Evolutionary conservation across 192 early-diverging fungal genomes (phyloP), one percentile per base, ranked within the genome.

Genomic region (Linnemannia elongata): DNA sequence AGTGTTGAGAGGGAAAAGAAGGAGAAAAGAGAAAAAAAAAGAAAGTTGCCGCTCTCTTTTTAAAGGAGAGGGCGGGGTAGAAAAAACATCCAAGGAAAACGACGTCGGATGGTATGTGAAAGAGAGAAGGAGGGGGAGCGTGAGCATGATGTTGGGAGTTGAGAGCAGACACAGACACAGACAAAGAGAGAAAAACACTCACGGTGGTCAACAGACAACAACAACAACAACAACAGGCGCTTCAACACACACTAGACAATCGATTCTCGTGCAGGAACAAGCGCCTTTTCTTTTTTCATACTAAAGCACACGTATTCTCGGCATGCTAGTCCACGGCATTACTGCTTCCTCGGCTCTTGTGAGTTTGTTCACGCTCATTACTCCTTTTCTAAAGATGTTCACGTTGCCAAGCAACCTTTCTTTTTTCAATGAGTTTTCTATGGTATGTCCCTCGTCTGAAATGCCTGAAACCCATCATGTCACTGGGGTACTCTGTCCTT

Each of bases 1-100:
- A 75, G 17, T 36, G 44, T 41, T 54, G 70, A 36, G 4, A 24
- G 45, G 24, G 39, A 60, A 39, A 70, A 27, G 41, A 54, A 36
- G 60, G 9, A 80, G 20, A 80, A 68, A 69, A 30, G 4, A 45
- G 60, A 41, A 35, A 68, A 44, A n/a, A 66, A 70, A 72, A 72
- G 39, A 42, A 66, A 66, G 60, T 66, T 66, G 60, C 60, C 60
- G 60, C 60, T 66, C 27, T 30, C 49, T 22, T 66, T 33, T 66
- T 66, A 30, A 66, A 33, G 27, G 60, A 66, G 55, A 66, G 60
- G 27, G 60, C 60, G 60, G 60, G 60, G 60, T 66, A 42, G 63
- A 27, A 80, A 72, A 69, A 68, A 69, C 41, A 52, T 27, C 15
- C 22, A 41, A 42, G 42, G 36, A 44, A 42, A n/a, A n/a, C 35